Conservation (phyloP, 2,329 filamentous ascomycete species). For the Drechmeria coniospora region DNA sequence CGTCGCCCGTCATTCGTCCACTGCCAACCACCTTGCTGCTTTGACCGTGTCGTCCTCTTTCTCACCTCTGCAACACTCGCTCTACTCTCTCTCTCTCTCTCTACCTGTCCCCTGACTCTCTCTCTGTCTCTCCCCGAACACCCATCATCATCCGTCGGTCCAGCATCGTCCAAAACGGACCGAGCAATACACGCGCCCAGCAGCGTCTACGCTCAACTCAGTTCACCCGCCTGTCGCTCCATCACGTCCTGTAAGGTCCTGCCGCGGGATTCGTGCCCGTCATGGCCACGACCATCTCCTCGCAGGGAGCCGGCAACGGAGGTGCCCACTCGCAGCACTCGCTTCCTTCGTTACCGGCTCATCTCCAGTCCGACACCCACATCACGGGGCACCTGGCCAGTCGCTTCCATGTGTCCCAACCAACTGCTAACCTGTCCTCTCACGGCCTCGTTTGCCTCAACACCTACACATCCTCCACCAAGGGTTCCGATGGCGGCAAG, state of each 20-base stretch:
- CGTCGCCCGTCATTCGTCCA: no score
- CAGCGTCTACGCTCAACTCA: no score
- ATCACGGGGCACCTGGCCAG: conserved; percentile 70
- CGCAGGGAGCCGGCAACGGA: conserved; percentile 31
- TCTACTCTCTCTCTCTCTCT: no score
- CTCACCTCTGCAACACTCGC: no score
- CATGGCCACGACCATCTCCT: conserved; percentile 47
- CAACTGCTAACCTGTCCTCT: conserved; percentile 77
- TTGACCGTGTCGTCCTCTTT: no score
- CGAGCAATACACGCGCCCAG: no score
- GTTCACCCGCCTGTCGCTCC: no score
- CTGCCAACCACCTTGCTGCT: no score
- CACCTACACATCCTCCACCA: conserved; percentile 80
- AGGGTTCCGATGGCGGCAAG: conserved; percentile 78
- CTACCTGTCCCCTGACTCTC: no score
- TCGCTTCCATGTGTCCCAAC: conserved; percentile 82
- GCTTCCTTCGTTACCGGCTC: conserved; percentile 72
- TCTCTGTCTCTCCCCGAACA: no score
- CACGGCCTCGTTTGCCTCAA: conserved; percentile 87
- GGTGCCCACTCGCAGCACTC: conserved; percentile 70
- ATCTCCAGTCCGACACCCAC: conserved; percentile 63
- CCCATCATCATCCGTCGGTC: no score
- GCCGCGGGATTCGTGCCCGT: conserved; percentile 20
- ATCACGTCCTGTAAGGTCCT: conserved; percentile 9
- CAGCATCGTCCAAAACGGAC: no score